Conservation (phyloP, 768 basidiomycete genomes). For the Astraeus odoratus region DNA sequence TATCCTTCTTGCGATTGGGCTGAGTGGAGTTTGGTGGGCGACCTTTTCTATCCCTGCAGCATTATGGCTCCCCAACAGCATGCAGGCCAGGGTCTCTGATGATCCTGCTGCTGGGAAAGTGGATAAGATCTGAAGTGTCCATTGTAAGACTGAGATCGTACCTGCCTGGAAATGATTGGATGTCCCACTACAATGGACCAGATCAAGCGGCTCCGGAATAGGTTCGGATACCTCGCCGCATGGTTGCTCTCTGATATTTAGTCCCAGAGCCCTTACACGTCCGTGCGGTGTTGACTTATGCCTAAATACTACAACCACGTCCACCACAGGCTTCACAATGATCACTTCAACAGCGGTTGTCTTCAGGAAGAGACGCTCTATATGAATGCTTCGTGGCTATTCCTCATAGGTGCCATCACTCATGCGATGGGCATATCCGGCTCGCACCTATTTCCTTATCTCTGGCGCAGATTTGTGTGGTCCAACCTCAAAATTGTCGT, state of each 20-base stretch:
- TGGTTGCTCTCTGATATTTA: no score
- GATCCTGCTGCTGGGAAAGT: no score
- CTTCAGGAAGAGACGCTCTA: conserved; percentile 81
- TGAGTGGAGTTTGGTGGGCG: conserved; percentile 88
- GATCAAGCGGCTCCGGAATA: no score
- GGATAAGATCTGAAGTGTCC: no score
- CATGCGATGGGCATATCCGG: conserved; percentile 76
- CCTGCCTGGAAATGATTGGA: no score
- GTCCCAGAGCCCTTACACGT: no score
- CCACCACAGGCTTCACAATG: conserved; percentile 72
- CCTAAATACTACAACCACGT: background rate
- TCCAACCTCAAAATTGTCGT: conserved; percentile 64
- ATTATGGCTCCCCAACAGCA: conserved; percentile 55
- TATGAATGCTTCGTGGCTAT: conserved; percentile 72
- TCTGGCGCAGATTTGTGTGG: conserved; percentile 62
- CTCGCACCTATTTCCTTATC: conserved; percentile 69
- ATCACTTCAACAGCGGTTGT: conserved; percentile 89
- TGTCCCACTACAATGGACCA: no score
- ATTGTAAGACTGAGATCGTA: no score
- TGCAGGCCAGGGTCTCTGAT: no score
- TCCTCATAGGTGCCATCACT: conserved; percentile 74
- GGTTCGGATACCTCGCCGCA: no score
- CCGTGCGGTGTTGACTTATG: background rate
- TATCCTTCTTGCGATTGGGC: conserved; percentile 74
- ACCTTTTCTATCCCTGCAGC: conserved; percentile 74